Base-by-base conservation (phyloP, 306 rosid species). In the Prosopis cineraria region DNA sequence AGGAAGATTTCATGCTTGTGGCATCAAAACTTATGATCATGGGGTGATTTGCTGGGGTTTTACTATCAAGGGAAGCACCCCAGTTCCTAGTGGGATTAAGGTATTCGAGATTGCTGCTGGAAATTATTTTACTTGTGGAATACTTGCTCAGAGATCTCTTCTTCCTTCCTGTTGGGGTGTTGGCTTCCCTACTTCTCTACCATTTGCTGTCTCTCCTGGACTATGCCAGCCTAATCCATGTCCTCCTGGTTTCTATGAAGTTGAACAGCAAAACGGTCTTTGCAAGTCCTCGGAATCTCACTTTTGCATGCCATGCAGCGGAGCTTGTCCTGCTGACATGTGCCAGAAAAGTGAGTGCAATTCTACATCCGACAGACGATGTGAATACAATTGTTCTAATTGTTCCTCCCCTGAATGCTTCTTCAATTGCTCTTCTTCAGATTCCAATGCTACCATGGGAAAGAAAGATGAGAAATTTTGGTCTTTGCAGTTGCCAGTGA, bases 1-100 rank as follows among this genome's bases (percentile, higher is more conserved):
- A 70, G 98, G 98, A 48, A 92, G 85, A 76, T 92, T 95, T 31
- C 98, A 95, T 76, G 97, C 98, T 33, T 95, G 98, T 76, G 98
- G 98, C 31, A 88, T 95, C 70, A 90, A 89, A 82, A 95, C 88
- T 81, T 68, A 70, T 59, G 98, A 89, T 68, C 95, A 74, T 10
- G 90, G 87, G 29, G 93, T 95, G 43, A 84, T 89, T 81, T 95
- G 98, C 65, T 95, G 98, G 98, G 98, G 98, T 4, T 89, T 77
- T 72, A 62, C 76, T 34, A 76, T 91, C 56, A 91, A 91, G 67
- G 84, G 86, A 67, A 91, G 97, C 77, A 86, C 98, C 7, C 83
- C 87, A 10, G 72, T 81, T 65, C 98, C 98, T 27, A 86, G 80
- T 60, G 91, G 86, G 43, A 50, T 81, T 20, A 81, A 82, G 81